A percentile compares a stretch with the other conserved stretches of the same genome.
Conservation (phyloP, 2,329 filamentous ascomycete genomes). For the Akanthomyces muscarius region DNA sequence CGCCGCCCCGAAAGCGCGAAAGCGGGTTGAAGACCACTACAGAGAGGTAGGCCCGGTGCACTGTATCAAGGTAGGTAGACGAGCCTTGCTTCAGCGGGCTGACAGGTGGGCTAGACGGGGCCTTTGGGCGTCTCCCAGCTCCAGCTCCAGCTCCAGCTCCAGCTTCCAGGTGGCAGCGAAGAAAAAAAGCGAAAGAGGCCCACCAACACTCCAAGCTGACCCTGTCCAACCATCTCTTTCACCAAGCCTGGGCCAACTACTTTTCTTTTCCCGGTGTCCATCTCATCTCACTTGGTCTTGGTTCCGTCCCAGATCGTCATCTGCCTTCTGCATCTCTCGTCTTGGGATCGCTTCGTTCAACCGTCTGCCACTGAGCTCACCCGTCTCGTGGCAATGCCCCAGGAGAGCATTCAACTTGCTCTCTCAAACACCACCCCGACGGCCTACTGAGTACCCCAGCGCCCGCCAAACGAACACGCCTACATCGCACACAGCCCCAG, state of each 20-base stretch:
- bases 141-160: too few species aligned
- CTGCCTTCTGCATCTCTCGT: background rate
- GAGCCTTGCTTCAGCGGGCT: background rate
- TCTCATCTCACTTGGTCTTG: conserved; percentile 5
- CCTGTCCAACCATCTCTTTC: background rate
- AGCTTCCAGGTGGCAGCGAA: too few species aligned
- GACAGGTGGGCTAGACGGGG: background rate
- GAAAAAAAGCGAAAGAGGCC: conserved; percentile 4
- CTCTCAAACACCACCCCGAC: background rate
- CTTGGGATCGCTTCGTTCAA: background rate
- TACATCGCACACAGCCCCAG: background rate
- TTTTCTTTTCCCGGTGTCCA: background rate
- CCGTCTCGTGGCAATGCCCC: conserved; percentile 8
- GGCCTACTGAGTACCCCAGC: background rate
- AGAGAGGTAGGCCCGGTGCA: too few species aligned
- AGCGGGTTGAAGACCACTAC: too few species aligned
- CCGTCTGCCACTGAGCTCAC: background rate
- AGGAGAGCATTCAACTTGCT: conserved; percentile 15
- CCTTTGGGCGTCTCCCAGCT: too few species aligned
- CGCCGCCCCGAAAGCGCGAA: too few species aligned
- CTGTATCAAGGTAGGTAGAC: too few species aligned
- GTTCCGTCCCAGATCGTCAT: background rate
- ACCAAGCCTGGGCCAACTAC: background rate
- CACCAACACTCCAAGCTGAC: conserved; percentile 4
- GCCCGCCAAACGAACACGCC: background rate